These are phyloP conservation scores for Fomitiporia mediterranea DNA, from an alignment of 1,284 basidiomycete species.

Conservation along the genomic window DNA sequence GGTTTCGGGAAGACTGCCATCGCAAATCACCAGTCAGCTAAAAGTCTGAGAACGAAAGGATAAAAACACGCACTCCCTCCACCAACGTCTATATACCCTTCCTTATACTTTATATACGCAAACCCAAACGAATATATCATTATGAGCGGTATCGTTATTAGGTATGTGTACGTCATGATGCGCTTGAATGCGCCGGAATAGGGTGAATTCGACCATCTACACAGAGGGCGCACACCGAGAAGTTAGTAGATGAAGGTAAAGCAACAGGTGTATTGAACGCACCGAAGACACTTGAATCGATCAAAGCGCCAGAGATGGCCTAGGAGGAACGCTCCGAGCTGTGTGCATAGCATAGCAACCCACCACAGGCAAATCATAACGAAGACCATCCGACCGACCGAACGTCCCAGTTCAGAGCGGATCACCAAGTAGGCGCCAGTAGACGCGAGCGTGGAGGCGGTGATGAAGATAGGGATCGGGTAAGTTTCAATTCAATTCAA, in stretches of 20 bases:
- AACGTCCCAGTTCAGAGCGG: neutral
- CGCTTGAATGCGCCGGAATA: constrained; percentile 71
- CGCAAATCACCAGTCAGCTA: neutral
- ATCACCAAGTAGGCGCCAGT: neutral
- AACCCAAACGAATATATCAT: constrained; percentile 57
- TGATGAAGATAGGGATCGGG: too few relatives aligned
- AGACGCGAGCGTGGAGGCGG: neutral
- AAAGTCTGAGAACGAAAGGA: neutral
- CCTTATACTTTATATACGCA: constrained; percentile 61
- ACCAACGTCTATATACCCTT: constrained; percentile 48
- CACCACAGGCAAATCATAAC: neutral
- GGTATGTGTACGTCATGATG: constrained; percentile 79
- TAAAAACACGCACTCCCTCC: constrained; percentile 44
- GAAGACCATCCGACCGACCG: too few relatives aligned
- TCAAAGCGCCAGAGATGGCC: constrained; percentile 78
- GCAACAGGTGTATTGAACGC: constrained; percentile 27
- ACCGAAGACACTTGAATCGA: constrained; percentile 67
- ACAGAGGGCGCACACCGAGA: neutral
- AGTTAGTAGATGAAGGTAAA: neutral
- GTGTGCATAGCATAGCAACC: neutral
- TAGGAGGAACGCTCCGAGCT: constrained; percentile 60
- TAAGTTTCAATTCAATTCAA: neutral
- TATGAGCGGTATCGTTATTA: constrained; percentile 57
- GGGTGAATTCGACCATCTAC: constrained; percentile 62
- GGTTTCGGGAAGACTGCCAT: constrained; percentile 62